phyloP scores from a whole-genome alignment of 768 basidiomycete species.

The Multifurca ochricompacta region DNA sequence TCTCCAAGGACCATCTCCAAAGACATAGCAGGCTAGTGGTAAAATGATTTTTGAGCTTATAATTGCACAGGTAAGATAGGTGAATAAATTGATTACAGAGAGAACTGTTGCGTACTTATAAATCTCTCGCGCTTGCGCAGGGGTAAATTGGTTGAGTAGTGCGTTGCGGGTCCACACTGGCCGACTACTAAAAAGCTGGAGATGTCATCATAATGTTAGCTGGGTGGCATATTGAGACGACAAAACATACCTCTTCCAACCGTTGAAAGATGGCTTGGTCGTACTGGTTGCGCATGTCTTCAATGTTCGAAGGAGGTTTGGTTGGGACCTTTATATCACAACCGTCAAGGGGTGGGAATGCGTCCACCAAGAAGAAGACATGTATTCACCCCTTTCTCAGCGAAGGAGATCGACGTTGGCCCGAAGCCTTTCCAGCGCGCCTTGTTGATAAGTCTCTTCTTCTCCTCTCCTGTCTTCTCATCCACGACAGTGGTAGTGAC shows the following conservation, averaged over 20 bases:
- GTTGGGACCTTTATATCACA: slow-evolving; percentile 34
- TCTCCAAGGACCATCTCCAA: slow-evolving; percentile 91
- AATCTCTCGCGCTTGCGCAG: slow-evolving; percentile 60
- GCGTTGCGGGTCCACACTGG: slow-evolving; percentile 89
- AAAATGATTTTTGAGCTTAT: slow-evolving; percentile 73
- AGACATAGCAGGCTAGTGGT: slow-evolving; percentile 78
- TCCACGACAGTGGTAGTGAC: slow-evolving; percentile 58
- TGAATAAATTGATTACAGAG: background rate
- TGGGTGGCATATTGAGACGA: background rate
- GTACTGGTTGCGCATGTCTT: slow-evolving; percentile 48
- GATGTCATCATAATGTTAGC: background rate
- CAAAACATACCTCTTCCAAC: slow-evolving; percentile 41
- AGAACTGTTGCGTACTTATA: slow-evolving; percentile 48
- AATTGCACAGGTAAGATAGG: background rate
- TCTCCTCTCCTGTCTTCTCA: slow-evolving; percentile 74
- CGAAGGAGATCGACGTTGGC: slow-evolving; percentile 60
- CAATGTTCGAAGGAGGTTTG: slow-evolving; percentile 52
- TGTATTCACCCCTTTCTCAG: slow-evolving; percentile 44
- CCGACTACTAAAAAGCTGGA: slow-evolving; percentile 60
- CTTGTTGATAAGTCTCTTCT: slow-evolving; percentile 74
- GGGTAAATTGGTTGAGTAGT: slow-evolving; percentile 72
- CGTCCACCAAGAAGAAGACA: background rate
- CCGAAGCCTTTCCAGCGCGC: slow-evolving; percentile 84
- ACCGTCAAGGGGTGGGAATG: slow-evolving; percentile 29
- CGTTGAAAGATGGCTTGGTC: slow-evolving; percentile 47